Conservation (phyloP, 768 basidiomycete species). For the Russula griseocarnosa region DNA sequence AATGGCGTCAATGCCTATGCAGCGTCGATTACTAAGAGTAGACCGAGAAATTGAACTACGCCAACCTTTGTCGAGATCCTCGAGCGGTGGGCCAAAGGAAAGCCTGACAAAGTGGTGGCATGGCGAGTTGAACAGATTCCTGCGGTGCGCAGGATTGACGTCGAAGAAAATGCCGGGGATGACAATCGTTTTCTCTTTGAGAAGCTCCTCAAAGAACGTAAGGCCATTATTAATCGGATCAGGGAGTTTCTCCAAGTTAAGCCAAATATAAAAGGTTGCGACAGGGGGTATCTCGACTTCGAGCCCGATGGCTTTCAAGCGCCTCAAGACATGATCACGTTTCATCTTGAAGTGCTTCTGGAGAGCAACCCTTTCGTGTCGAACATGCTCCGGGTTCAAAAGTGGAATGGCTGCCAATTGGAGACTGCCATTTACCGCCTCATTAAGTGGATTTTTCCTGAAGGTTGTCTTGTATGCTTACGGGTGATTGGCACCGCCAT, state of each 20-base stretch:
- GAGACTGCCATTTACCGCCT: conserved; percentile 44
- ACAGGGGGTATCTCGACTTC: conserved; percentile 72
- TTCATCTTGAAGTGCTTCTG: conserved; percentile 90
- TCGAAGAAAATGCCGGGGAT: conserved; percentile 92
- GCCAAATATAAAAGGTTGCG: conserved; percentile 94
- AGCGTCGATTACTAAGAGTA: neutral
- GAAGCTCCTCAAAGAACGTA: conserved; percentile 92
- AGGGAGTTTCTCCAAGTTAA: conserved; percentile 76
- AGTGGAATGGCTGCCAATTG: conserved; percentile 87
- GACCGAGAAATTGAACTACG: neutral
- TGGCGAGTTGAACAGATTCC: conserved; percentile 86
- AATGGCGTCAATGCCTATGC: conserved; percentile 78
- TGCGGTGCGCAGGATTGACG: conserved; percentile 73
- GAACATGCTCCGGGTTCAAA: conserved; percentile 65
- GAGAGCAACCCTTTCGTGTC: conserved; percentile 74
- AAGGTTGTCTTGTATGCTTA: conserved; percentile 38
- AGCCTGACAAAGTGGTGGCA: conserved; percentile 88
- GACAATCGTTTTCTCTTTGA: conserved; percentile 87
- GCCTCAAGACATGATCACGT: conserved; percentile 80
- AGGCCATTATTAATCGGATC: conserved; percentile 84
- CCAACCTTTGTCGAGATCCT: conserved; percentile 71
- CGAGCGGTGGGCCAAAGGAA: conserved; percentile 79
- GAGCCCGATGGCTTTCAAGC: conserved; percentile 75
- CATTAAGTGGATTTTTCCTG: neutral
- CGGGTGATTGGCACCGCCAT: conserved; percentile 94